Base-by-base conservation (phyloP, 108 stramenopile species). In the Stephanodiscus triporus region DNA sequence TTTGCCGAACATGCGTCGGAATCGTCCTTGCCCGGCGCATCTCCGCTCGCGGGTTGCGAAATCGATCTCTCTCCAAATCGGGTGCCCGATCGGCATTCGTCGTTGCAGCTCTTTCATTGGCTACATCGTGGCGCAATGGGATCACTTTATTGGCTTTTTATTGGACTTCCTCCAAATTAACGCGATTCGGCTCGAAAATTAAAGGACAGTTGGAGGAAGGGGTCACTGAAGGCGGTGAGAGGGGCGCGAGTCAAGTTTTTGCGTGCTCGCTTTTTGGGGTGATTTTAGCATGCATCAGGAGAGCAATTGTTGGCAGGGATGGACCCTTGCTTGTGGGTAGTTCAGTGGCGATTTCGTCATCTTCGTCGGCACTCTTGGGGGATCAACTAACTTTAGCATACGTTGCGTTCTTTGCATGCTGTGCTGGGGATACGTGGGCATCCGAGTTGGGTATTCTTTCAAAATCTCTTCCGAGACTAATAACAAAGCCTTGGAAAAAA, bases 351-450 rank as follows among this genome's bases (percentile, higher is more conserved):
- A 9, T 70, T 38, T 66, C 84, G 7, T 62, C 50, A 19, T 66
- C 91, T 40, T 70, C 89, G 4, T 87, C 85, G 66, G 89, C 75
- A 8, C 72, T 90, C 17, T 19, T 95, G 45, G 89, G 87, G 6
- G 91, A 95, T 63, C 90, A 91, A 56, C 53, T 73, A 9, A 73
- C 72, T 0, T 43, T 73, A 37, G 72, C 72, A 19, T 73, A 73
- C 53, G 72, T 73, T 36, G 63, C 72, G 10, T 73, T 73, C 63
- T 73, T 73, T 73, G 89, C 91, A 22, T 88, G 85, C 9, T 90
- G 87, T 54, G 68, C 88, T 67, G 94, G 85, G 14, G 94, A 95
- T 75, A 92, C 94, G 0, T 80, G 89, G 85, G 94, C 94, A 14
- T 89, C 88, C 4, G 94, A 95, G 67, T 59, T 95, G 59, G 94